Conservation (phyloP, 371 early-diverging fungal genomes). For the Zopfochytrium polystomum region DNA sequence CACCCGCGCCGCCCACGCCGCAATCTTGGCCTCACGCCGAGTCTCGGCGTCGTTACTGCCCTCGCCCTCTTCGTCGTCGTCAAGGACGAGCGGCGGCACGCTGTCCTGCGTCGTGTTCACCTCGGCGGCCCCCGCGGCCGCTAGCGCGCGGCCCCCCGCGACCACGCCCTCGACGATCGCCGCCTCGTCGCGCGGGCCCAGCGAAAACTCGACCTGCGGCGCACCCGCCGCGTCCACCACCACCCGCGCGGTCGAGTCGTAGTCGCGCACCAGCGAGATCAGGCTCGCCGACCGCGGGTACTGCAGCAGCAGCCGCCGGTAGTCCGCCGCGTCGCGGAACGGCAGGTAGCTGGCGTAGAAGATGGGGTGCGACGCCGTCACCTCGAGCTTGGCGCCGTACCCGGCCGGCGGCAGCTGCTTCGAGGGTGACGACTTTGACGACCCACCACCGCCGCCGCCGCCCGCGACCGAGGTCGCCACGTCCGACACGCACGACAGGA, state of each 20-base stretch:
- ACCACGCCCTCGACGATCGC: slow-evolving; percentile 54
- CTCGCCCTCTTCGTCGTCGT: slow-evolving; percentile 5
- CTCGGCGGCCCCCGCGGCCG: slow-evolving; percentile 66
- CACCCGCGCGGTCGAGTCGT: slow-evolving; percentile 51
- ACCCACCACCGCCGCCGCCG: slow-evolving; percentile 17
- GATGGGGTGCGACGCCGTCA: slow-evolving; percentile 52
- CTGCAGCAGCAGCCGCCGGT: slow-evolving; percentile 57
- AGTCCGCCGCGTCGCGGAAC: slow-evolving; percentile 28
- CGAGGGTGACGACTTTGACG: too few relatives aligned
- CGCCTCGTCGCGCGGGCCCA: slow-evolving; percentile 55
- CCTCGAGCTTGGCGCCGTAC: slow-evolving; percentile 71
- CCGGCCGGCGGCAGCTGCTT: too few relatives aligned
- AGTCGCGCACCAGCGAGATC: slow-evolving; percentile 66
- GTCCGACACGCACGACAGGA: slow-evolving; percentile 63
- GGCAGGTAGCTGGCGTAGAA: slow-evolving; percentile 34
- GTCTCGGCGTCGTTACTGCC: slow-evolving; percentile 17
- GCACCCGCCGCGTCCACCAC: slow-evolving; percentile 36
- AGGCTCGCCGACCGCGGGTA: slow-evolving; percentile 50
- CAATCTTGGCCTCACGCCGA: slow-evolving; percentile 27
- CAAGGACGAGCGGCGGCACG: slow-evolving; percentile 11
- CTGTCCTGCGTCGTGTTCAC: slow-evolving; percentile 57
- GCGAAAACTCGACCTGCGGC: slow-evolving; percentile 44
- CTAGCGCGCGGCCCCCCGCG: slow-evolving; percentile 51
- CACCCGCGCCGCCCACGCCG: too few relatives aligned
- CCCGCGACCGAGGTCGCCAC: slow-evolving; percentile 22